phyloP scores from a whole-genome alignment of 1,139 yeast species.

The Citeromyces siamensis region DNA sequence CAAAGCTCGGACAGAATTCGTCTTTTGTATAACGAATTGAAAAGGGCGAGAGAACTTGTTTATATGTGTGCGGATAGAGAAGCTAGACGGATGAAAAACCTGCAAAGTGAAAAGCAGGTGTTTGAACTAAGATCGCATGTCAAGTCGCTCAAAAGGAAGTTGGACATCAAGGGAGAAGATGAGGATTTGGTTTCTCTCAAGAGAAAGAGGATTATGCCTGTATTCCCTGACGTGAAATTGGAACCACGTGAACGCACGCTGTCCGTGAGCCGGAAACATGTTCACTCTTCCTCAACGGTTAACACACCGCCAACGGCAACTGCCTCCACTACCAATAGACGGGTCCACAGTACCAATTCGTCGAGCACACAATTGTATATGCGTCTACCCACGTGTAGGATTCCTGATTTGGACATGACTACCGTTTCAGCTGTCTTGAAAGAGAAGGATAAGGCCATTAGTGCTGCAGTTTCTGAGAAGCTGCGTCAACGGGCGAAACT shows the following conservation, averaged over 20 bases:
- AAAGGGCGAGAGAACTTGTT: conserved; percentile 61
- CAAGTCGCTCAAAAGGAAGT: conserved; percentile 59
- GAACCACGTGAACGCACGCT: conserved; percentile 12
- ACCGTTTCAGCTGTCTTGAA: conserved; percentile 67
- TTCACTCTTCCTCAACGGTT: not conserved
- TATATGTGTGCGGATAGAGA: conserved; percentile 69
- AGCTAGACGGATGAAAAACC: conserved; percentile 40
- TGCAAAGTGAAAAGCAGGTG: conserved; percentile 47
- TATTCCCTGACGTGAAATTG: conserved; percentile 15
- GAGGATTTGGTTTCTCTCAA: conserved; percentile 73
- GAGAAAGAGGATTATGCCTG: conserved; percentile 39
- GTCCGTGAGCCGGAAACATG: not conserved
- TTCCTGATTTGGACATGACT: conserved; percentile 84
- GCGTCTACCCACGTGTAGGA: conserved; percentile 77
- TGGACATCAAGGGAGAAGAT: conserved; percentile 77
- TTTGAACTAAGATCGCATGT: conserved; percentile 63
- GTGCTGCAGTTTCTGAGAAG: conserved; percentile 73
- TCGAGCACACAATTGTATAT: conserved; percentile 61
- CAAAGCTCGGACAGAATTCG: conserved; percentile 82
- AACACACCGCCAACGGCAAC: not conserved
- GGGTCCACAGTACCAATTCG: conserved; percentile 9
- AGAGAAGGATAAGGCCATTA: conserved; percentile 70
- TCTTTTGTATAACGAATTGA: conserved; percentile 62
- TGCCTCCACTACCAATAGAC: conserved; percentile 5
- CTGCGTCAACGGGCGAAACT: conserved; percentile 59